Evolutionary conservation across 2,329 filamentous ascomycete species (phyloP).

Genomic region (Aureobasidium leucospermi): DNA sequence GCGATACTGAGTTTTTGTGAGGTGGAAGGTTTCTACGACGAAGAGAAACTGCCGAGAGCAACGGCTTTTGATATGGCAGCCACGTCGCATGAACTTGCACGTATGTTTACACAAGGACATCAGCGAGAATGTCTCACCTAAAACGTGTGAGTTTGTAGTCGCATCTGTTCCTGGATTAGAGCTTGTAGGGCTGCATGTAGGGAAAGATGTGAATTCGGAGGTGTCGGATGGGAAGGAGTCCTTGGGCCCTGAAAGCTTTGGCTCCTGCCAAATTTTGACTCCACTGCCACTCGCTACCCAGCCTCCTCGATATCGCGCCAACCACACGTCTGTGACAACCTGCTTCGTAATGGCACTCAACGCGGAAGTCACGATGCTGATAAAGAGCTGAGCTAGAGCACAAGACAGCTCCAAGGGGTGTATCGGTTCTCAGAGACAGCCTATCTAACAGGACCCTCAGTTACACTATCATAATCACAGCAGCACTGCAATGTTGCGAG

Average conservation of each 20-base stretch:
- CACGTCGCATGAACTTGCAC: neutral
- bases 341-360: neutral
- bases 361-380: too few relatives aligned
- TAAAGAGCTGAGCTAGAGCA: too few relatives aligned
- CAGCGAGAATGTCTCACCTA: neutral
- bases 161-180: neutral
- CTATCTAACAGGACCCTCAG: too few relatives aligned
- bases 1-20: neutral
- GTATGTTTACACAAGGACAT: neutral
- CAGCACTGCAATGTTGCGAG: too few relatives aligned
- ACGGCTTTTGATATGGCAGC: neutral
- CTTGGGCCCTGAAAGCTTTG: neutral
- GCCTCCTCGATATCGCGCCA: neutral
- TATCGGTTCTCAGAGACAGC: too few relatives aligned
- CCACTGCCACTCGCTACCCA: neutral
- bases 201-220: neutral
- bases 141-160: neutral
- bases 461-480: too few relatives aligned
- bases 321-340: neutral
- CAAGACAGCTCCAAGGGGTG: too few relatives aligned
- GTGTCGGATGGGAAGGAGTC: neutral
- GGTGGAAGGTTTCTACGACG: neutral
- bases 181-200: neutral
- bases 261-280: neutral
- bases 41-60: neutral